Percentiles rank a stretch among this genome's conserved stretches.
Conservation (phyloP, 1,284 basidiomycete species). For the Trichosporon ovoides region DNA sequence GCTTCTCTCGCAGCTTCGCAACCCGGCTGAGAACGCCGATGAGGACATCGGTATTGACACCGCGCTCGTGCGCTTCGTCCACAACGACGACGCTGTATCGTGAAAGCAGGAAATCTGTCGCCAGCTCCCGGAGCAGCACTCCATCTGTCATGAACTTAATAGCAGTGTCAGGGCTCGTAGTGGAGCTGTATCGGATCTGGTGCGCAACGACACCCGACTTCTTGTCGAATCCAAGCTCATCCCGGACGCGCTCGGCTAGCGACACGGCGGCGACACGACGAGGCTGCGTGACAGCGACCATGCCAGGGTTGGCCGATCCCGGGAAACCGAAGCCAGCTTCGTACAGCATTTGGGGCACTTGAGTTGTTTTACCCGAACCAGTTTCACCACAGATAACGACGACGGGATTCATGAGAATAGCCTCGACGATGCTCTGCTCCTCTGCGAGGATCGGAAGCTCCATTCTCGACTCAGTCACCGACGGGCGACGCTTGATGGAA, state of each 20-base stretch:
- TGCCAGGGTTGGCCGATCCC: conserved; percentile 90
- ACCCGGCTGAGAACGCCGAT: conserved; percentile 94
- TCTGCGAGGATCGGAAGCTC: conserved; percentile 85
- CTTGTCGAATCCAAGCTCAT: conserved; percentile 71
- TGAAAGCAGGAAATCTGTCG: conserved; percentile 79
- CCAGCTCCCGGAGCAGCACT: conserved; percentile 87
- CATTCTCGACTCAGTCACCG: conserved; percentile 71
- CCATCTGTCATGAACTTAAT: conserved; percentile 99
- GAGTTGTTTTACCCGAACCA: conserved; percentile 97
- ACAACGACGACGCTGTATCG: conserved; percentile 93
- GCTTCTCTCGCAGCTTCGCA: conserved; percentile 75
- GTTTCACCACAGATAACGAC: conserved; percentile 77
- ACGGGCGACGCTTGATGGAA: conserved; percentile 62
- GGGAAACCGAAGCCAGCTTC: conserved; percentile 91
- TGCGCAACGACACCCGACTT: conserved; percentile 75
- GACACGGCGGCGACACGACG: conserved; percentile 95
- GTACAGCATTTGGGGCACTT: conserved; percentile 87
- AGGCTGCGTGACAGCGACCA: conserved; percentile 97
- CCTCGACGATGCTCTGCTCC: conserved; percentile 91
- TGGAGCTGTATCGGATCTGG: conserved; percentile 96
- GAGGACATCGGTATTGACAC: conserved; percentile 96
- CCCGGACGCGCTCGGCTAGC: conserved; percentile 84
- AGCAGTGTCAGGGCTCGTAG: conserved; percentile 76
- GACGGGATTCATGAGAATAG: conserved; percentile 76
- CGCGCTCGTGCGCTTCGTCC: conserved; percentile 97